phyloP scores from a whole-genome alignment of 192 early-diverging fungal species.

The Dimargaris xerosporica region DNA sequence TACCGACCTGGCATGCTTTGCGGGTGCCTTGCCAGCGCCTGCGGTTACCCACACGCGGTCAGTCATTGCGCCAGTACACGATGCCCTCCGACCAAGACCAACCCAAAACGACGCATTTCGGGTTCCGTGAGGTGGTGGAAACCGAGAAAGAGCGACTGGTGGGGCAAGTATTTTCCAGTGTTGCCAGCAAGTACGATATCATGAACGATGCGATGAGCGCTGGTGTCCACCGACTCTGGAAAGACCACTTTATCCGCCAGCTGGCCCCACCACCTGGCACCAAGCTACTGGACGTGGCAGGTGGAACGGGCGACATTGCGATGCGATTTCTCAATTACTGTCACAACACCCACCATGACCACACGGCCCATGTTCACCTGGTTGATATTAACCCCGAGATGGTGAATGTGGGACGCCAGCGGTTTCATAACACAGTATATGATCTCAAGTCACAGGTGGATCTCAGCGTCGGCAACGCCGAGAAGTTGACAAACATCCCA shows the following conservation, averaged over 20 bases:
- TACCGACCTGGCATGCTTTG: no score
- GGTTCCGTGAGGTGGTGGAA: slow-evolving; percentile 75
- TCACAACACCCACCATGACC: slow-evolving; percentile 44
- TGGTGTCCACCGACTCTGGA: slow-evolving; percentile 93
- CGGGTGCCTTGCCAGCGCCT: no score
- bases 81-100: no score
- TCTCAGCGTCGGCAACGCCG: slow-evolving; percentile 82
- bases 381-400: slow-evolving; percentile 96
- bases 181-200: slow-evolving; percentile 89
- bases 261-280: slow-evolving; percentile 71
- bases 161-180: slow-evolving; percentile 78
- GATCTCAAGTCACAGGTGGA: slow-evolving; percentile 31
- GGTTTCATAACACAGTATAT: slow-evolving; percentile 37
- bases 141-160: slow-evolving; percentile 81
- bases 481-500: slow-evolving; percentile 56
- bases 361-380: slow-evolving; percentile 57
- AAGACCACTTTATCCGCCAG: slow-evolving; percentile 76
- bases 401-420: slow-evolving; percentile 72
- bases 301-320: slow-evolving; percentile 95
- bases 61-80: no score
- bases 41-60: no score
- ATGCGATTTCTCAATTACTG: slow-evolving; percentile 85
- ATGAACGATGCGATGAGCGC: slow-evolving; percentile 97
- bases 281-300: slow-evolving; percentile 87
- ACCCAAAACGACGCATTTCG: slow-evolving; percentile 65